Evolutionary conservation across 139 green algal species (phyloP).

Genomic region (Coccomyxa sp.): DNA sequence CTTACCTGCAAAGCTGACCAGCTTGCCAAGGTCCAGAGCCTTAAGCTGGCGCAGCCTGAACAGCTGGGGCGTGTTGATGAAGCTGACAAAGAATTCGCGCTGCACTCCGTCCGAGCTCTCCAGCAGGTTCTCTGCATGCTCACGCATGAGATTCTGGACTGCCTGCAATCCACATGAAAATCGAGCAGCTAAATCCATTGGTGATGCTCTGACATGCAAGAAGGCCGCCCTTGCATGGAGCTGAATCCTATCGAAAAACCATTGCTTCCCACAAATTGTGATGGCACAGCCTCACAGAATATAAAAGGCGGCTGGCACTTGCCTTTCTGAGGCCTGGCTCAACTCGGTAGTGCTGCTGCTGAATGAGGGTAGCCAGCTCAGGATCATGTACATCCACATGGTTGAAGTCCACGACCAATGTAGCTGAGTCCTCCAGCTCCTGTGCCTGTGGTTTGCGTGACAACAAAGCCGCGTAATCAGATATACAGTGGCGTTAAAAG

Average conservation of each 20-base stretch:
- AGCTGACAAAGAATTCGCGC: slow-evolving; percentile 84
- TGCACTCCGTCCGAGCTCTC: slow-evolving; percentile 43
- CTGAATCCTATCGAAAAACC: neutral
- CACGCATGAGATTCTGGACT: slow-evolving; percentile 68
- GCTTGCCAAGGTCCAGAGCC: slow-evolving; percentile 42
- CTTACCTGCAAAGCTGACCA: slow-evolving; percentile 42
- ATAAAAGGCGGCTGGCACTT: neutral
- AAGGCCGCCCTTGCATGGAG: neutral
- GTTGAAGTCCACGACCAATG: slow-evolving; percentile 73
- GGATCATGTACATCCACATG: slow-evolving; percentile 67
- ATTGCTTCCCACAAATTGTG: neutral
- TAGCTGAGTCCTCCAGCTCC: slow-evolving; percentile 48
- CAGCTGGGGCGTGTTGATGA: slow-evolving; percentile 64
- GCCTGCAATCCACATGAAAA: slow-evolving; percentile 11
- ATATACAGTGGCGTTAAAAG: too few species aligned
- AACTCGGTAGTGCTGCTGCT: slow-evolving; percentile 48
- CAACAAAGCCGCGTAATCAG: neutral
- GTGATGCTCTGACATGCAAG: neutral
- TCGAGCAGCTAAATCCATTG: neutral
- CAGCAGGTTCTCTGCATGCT: slow-evolving; percentile 54
- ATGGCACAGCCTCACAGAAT: neutral
- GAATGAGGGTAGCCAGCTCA: slow-evolving; percentile 50
- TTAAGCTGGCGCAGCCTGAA: slow-evolving; percentile 49
- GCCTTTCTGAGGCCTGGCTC: slow-evolving; percentile 67
- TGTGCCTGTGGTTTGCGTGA: neutral